Evolutionary conservation across 768 basidiomycete genomes (phyloP).

Genomic region (Naganishia antarctica): DNA sequence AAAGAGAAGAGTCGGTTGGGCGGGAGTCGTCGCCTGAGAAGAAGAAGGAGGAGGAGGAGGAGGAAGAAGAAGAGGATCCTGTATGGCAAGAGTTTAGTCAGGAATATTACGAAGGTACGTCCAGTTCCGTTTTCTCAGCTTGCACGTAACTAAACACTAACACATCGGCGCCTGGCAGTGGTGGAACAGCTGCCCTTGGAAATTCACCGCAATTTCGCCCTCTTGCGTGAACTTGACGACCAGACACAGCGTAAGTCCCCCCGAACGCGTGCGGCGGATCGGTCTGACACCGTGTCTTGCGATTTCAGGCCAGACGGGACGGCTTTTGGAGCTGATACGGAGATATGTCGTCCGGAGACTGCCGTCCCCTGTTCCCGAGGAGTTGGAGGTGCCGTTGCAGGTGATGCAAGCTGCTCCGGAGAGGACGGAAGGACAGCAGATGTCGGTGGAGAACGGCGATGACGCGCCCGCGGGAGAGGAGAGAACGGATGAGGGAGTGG

Average conservation of each 20-base stretch:
- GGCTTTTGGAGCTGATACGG: constrained; percentile 36
- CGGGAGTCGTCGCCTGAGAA: not conserved
- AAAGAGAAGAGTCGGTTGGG: constrained; percentile 1
- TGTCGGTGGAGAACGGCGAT: too few relatives aligned
- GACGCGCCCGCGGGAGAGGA: too few relatives aligned
- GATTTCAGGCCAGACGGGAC: constrained; percentile 37
- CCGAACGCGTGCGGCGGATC: not conserved
- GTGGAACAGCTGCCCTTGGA: constrained; percentile 50
- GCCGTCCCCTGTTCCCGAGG: not conserved
- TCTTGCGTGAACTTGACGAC: constrained; percentile 48
- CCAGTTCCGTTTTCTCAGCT: too few relatives aligned
- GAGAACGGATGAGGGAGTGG: not conserved
- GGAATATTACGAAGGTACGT: constrained; percentile 30
- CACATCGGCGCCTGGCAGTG: constrained; percentile 18
- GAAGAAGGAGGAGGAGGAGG: constrained; percentile 13
- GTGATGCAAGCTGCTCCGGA: not conserved
- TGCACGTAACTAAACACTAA: not conserved
- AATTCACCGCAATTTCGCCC: constrained; percentile 47
- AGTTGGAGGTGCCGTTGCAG: constrained; percentile 13
- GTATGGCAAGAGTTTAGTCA: constrained; percentile 29
- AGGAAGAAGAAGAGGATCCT: constrained; percentile 28
- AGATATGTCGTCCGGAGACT: constrained; percentile 31
- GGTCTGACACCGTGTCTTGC: not conserved
- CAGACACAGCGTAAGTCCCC: constrained; percentile 32
- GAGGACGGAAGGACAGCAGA: too few relatives aligned